Evolutionary conservation across 2,329 filamentous ascomycete species (phyloP), one percentile per base, ranked within the genome.

Genomic region (Diplodia scrobiculata): DNA sequence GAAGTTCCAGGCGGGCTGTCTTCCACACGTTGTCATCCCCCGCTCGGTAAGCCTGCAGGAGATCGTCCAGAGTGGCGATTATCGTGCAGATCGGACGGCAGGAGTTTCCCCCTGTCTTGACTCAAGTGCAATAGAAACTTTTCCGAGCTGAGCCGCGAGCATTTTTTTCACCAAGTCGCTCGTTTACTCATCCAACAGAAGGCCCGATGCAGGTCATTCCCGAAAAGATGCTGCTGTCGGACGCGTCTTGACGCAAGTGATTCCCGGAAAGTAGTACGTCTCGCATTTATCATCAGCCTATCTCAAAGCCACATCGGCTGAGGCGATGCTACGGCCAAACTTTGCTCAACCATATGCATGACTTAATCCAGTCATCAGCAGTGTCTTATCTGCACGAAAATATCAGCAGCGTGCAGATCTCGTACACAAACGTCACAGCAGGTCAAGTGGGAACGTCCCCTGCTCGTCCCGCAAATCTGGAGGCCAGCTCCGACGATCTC

Each of bases 221-320:
- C 10, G 36, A 41, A 36, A 1, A 11, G 11, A 50, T 50, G 58
- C 27, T 25, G 29, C 29, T 25, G 4, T 25, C 19, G 21, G n/a
- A 48, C 55, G 55, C 55, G 47, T 32, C 17, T 19, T 19, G 36
- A 25, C 13, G 41, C 41, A 45, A 45, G n/a, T 45, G 41, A 45
- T 19, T 9, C 36, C 38, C 19, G 17, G 17, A 27, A 41, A 32
- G 21, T 21, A 50, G 21, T 21, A 50, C 58, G 27, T 50, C 27
- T 62, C 58, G 27, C 48, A 50, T 27, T 36, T 62, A 50, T 50
- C 52, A 38, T 50, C 58, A 19, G 9, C 27, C 58, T 36, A 50
- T 50, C 11, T 62, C 27, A 25, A 21, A 25, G 41, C 41, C 45
- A 47, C n/a, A 47, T 62, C 29, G 6, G 38, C 25, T 36, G 1